phyloP scores from a whole-genome alignment of 139 green algal species.

The Ettlia oleoabundans region DNA sequence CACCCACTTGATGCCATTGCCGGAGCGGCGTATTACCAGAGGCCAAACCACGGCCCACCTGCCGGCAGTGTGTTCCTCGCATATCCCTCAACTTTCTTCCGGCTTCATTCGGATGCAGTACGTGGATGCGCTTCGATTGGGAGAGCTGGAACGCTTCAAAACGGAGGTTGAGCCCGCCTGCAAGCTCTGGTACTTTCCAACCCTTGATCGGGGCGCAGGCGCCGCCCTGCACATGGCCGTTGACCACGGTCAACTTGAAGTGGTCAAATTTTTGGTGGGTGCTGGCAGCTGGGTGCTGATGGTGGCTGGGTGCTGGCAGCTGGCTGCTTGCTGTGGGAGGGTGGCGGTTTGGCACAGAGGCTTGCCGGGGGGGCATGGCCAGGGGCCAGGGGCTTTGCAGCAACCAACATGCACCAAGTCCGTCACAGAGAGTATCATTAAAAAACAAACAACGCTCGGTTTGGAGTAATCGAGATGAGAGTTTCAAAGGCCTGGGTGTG shows the following conservation, averaged over 20 bases:
- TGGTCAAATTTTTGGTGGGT: slow-evolving; percentile 43
- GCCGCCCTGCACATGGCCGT: slow-evolving; percentile 50
- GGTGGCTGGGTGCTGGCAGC: background rate
- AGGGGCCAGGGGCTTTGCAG: too few relatives aligned
- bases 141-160: slow-evolving; percentile 42
- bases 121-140: slow-evolving; percentile 46
- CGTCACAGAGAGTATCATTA: too few relatives aligned
- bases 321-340: background rate
- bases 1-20: too few relatives aligned
- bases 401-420: background rate
- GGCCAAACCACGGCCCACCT: too few relatives aligned
- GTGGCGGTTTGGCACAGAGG: too few relatives aligned
- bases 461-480: too few relatives aligned
- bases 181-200: slow-evolving; percentile 45
- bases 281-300: too few relatives aligned
- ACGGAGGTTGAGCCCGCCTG: slow-evolving; percentile 36
- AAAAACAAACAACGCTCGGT: too few relatives aligned
- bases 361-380: too few relatives aligned
- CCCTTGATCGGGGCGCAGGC: slow-evolving; percentile 48
- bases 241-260: slow-evolving; percentile 48
- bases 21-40: too few relatives aligned
- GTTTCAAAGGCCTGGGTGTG: too few relatives aligned
- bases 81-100: background rate
- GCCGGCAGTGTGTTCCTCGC: background rate
- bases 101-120: slow-evolving; percentile 35